Percentiles rank a stretch among this genome's conserved stretches.
Evolutionary conservation across 495 filamentous ascomycete species (phyloP).

Genomic region (Penicillium ucsense): DNA sequence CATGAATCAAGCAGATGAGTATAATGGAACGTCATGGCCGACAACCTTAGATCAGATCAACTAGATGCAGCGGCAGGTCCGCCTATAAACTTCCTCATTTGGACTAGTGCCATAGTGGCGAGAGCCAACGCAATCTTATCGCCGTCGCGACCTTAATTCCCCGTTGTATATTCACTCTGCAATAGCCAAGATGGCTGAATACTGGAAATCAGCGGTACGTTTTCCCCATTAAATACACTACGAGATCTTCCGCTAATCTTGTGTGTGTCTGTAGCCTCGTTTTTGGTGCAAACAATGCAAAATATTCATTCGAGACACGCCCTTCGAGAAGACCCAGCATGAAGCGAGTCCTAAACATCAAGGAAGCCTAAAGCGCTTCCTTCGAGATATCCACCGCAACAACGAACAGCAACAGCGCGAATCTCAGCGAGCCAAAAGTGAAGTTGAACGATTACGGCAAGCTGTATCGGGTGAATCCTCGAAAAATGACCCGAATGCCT

Average conservation of each 20-base stretch:
- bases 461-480: constrained; percentile 44
- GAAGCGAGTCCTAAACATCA: constrained; percentile 87
- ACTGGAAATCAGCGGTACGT: constrained; percentile 92
- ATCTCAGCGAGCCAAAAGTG: constrained; percentile 69
- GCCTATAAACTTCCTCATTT: constrained; percentile 3
- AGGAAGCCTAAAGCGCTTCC: constrained; percentile 75
- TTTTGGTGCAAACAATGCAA: constrained; percentile 98
- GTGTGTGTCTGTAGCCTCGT: constrained; percentile 45
- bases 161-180: not conserved
- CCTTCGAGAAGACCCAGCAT: constrained; percentile 81
- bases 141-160: not conserved
- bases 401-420: constrained; percentile 72
- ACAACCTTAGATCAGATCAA: no score
- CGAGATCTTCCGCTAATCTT: not conserved
- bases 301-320: constrained; percentile 83
- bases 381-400: constrained; percentile 74
- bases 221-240: not conserved
- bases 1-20: no score
- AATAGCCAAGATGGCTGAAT: constrained; percentile 67
- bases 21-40: no score
- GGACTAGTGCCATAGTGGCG: constrained; percentile 12
- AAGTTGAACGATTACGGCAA: constrained; percentile 79
- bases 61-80: not conserved
- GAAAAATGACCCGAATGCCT: constrained; percentile 7
- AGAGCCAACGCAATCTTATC: constrained; percentile 8